phyloP scores from a whole-genome alignment of 768 basidiomycete genomes.

The Coprinopsis cinerea region DNA sequence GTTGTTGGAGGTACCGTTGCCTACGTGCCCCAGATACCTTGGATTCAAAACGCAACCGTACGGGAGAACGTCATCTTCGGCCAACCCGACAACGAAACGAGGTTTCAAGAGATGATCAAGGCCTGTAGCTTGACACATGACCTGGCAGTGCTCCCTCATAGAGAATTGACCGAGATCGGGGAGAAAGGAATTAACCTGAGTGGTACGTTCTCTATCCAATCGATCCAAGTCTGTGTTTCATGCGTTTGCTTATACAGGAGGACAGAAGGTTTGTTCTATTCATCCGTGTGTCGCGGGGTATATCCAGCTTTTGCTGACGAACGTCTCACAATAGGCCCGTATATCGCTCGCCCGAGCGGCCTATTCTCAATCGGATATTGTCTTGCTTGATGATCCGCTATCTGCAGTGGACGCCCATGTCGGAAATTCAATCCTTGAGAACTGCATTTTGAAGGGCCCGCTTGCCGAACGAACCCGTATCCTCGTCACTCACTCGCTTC shows the following conservation, averaged over 20 bases:
- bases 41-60: slow-evolving; percentile 65
- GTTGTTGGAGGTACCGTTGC: neutral
- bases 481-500: slow-evolving; percentile 55
- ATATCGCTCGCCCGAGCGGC: slow-evolving; percentile 72
- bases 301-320: neutral
- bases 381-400: slow-evolving; percentile 78
- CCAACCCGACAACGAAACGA: slow-evolving; percentile 47
- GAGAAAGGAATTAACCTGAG: slow-evolving; percentile 73
- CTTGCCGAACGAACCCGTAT: slow-evolving; percentile 50
- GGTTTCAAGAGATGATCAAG: slow-evolving; percentile 50
- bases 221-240: neutral
- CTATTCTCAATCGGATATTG: slow-evolving; percentile 67
- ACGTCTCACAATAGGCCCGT: slow-evolving; percentile 48
- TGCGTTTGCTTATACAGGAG: neutral
- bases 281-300: neutral
- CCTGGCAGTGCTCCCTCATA: slow-evolving; percentile 63
- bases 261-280: neutral
- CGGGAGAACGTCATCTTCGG: slow-evolving; percentile 75
- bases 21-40: slow-evolving; percentile 18
- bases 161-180: slow-evolving; percentile 66
- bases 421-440: slow-evolving; percentile 56
- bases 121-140: slow-evolving; percentile 71
- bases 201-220: slow-evolving; percentile 27
- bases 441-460: slow-evolving; percentile 52
- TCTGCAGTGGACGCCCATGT: slow-evolving; percentile 78